Evolutionary conservation across 2,329 filamentous ascomycete species (phyloP).

Genomic region (Trichoderma hamatum): DNA sequence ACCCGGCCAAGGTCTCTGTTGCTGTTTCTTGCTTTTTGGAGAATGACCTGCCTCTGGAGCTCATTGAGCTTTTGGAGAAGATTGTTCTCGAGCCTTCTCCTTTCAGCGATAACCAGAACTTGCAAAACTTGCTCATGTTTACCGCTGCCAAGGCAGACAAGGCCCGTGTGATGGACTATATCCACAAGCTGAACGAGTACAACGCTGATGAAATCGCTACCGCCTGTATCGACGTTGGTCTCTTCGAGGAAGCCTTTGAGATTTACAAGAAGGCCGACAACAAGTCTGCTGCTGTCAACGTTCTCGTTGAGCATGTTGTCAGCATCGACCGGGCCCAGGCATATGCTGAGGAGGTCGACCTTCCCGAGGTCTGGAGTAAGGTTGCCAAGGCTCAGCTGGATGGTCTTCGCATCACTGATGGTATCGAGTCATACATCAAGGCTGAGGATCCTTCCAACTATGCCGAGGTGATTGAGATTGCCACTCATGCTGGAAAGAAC

Average conservation of each 20-base stretch:
- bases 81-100: slow-evolving; percentile 99
- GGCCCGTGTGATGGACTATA: slow-evolving; percentile 91
- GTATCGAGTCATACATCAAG: slow-evolving; percentile 96
- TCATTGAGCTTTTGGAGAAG: slow-evolving; percentile 98
- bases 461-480: slow-evolving; percentile 92
- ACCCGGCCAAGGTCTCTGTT: slow-evolving; percentile 92
- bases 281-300: slow-evolving; percentile 82
- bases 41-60: slow-evolving; percentile 86
- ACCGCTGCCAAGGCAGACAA: slow-evolving; percentile 98
- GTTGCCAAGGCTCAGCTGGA: slow-evolving; percentile 98
- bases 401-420: slow-evolving; percentile 86
- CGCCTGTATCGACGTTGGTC: slow-evolving; percentile 90
- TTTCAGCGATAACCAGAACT: slow-evolving; percentile 95
- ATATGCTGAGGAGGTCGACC: slow-evolving; percentile 91
- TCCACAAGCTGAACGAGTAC: slow-evolving; percentile 87
- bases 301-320: slow-evolving; percentile 93
- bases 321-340: slow-evolving; percentile 97
- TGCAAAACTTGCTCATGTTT: slow-evolving; percentile 95
- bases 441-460: slow-evolving; percentile 92
- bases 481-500: slow-evolving; percentile 93
- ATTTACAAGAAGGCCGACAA: slow-evolving; percentile 98
- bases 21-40: slow-evolving; percentile 92
- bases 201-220: slow-evolving; percentile 89
- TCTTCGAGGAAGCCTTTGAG: slow-evolving; percentile 96
- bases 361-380: slow-evolving; percentile 96